Percentiles rank a stretch among this genome's conserved stretches.
These are phyloP conservation scores for Arthrobotrys iridis DNA, from an alignment of 2,329 filamentous ascomycete species.

Conservation along the genomic window DNA sequence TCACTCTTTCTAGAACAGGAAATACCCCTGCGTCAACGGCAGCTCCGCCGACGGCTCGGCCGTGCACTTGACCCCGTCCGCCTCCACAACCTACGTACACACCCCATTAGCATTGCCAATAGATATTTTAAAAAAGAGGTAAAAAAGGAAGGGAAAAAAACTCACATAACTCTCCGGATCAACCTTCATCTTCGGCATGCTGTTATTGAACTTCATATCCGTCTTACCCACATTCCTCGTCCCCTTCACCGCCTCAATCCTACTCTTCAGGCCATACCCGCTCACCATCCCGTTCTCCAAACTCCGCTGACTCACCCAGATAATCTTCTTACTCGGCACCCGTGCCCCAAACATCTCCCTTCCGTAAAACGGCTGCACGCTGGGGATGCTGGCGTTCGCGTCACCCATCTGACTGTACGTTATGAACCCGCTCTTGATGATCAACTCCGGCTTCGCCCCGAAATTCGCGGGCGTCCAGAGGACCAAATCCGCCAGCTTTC, in stretches of 20 bases:
- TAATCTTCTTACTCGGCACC: conserved; percentile 76
- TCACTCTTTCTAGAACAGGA: conserved; percentile 70
- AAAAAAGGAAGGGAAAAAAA: conserved; percentile 50
- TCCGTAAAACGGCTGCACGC: conserved; percentile 82
- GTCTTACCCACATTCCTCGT: conserved; percentile 80
- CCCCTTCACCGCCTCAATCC: conserved; percentile 79
- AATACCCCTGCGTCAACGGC: conserved; percentile 81
- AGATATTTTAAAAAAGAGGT: not conserved
- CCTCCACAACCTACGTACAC: conserved; percentile 73
- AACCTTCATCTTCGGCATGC: conserved; percentile 85
- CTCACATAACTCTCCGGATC: conserved; percentile 85
- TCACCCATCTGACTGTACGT: conserved; percentile 85
- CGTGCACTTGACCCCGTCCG: conserved; percentile 77
- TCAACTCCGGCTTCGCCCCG: conserved; percentile 81
- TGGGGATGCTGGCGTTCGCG: conserved; percentile 85
- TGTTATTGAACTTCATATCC: conserved; percentile 90
- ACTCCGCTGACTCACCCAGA: conserved; percentile 82
- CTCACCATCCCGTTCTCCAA: conserved; percentile 73
- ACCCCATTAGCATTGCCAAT: not conserved
- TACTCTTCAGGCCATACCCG: conserved; percentile 79
- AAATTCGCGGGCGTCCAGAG: conserved; percentile 88
- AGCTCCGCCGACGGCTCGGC: conserved; percentile 77
- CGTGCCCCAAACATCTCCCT: conserved; percentile 84
- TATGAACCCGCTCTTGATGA: conserved; percentile 86
- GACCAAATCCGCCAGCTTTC: conserved; percentile 88